Evolutionary conservation across 1,284 basidiomycete genomes (phyloP), one percentile per base, ranked within the genome.

Genomic region (Cutaneotrichosporon sp.): DNA sequence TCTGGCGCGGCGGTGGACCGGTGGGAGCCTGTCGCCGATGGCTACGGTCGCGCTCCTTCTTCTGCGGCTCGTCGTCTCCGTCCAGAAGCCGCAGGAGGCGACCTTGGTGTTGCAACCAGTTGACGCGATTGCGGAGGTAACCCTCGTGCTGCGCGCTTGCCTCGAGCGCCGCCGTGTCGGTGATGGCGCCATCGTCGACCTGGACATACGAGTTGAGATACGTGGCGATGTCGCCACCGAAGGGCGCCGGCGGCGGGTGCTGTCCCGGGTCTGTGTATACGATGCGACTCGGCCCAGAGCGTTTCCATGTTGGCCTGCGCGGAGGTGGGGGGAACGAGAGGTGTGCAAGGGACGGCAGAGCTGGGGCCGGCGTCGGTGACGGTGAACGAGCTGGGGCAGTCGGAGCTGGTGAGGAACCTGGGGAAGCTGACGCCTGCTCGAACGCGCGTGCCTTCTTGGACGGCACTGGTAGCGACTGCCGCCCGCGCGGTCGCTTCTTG

Each of bases 191-290:
- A 55, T 83, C 82, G 46, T 82, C 80, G 51, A 82, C 61, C 51
- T 75, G 74, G 7, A 88, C 81, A 73, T 88, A 93, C 0, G 90
- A 91, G 0, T 82, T 75, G 14, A 94, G 77, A 56, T 88, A 84
- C 0, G 80, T 69, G 5, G 79, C 67, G 18, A 92, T 74, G 0
- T 88, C 88, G 2, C 83, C 83, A 13, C 82, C 83, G 69, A 85
- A 84, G 53, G 81, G 82, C 0, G 86, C 81, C 0, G 77, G 49
- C 0, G 83, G 82, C 1, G 89, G 88, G 14, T 82, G 82, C 76
- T 95, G 92, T 16, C 72, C 73, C 0, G 89, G 90, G 72, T 88
- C 85, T 0, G 90, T 86, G 63, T 88, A 84, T 2, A 81, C 76
- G 21, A 73, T 61, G 5, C 26, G 56, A n/a, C 89, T 86, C 40